Evolutionary conservation across 805 yeast genomes (phyloP), one percentile per base, ranked within the genome.

Genomic region (Metschnikowia cubensis): DNA sequence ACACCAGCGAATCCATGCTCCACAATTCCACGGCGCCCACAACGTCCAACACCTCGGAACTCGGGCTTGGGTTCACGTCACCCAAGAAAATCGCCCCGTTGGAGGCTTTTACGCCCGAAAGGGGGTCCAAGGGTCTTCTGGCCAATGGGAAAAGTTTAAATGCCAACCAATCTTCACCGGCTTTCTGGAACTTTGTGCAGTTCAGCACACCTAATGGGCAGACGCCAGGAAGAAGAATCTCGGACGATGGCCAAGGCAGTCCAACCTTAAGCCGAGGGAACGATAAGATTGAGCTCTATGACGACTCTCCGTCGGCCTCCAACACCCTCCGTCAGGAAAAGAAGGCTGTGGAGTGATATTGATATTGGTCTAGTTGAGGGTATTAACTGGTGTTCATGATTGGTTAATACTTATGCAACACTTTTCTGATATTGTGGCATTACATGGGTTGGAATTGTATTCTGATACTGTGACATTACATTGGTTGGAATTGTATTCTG

Each of bases 131-230:
- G 50, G 52, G 67, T 1, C 10, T 41, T 17, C 46, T 35, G 17
- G 55, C 50, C 6, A 50, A 50, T 10, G 57, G 58, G 29, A 67
- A 63, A 43, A 49, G 61, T 4, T 48, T 74, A 64, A 61, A 71
- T 69, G 63, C 71, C 66, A 66, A 71, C 69, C 80, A 68, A 70
- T 80, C 85, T 31, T 88, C 96, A 1, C 98, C 98, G 1, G 97
- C 96, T 15, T 80, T 91, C 51, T 89, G 97, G 97, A 88, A 87
- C 63, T 84, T 88, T 69, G 89, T 91, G 61, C 96, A 90, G 60
- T 83, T 91, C 50, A 70, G 74, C 50, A 74, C 77, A 4, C 77
- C 76, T 3, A 71, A 71, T 48, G 75, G 73, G 7, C 76, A 73
- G 52, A 73, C 76, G 0, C 76, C 78, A 1, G 55, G 68, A 35